These are phyloP conservation scores for Paradendryphiella salina DNA, from an alignment of 2,329 filamentous ascomycete genomes.

Conservation along the genomic window DNA sequence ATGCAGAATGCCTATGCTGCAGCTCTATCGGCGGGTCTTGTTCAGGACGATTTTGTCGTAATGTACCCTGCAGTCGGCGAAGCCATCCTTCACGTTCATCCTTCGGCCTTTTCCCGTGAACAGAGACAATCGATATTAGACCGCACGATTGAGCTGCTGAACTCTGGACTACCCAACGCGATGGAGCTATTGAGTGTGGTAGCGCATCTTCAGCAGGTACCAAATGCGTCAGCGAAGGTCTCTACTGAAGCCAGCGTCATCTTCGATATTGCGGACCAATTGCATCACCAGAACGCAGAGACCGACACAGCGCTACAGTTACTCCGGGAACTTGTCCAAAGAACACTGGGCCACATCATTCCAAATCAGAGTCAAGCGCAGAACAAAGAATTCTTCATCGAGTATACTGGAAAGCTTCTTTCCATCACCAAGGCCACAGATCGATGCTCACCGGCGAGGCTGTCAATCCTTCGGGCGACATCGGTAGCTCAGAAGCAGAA, in stretches of 20 bases:
- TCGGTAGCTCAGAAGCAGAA: constrained; percentile 30
- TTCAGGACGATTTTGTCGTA: constrained; percentile 5
- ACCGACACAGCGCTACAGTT: constrained; percentile 22
- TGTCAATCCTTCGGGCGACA: constrained; percentile 36
- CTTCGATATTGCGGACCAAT: constrained; percentile 35
- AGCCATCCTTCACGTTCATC: constrained; percentile 30
- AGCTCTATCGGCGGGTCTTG: constrained; percentile 25
- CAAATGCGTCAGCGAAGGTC: constrained; percentile 44
- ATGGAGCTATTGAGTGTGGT: constrained; percentile 31
- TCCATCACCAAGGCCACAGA: constrained; percentile 23
- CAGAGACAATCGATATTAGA: constrained; percentile 41
- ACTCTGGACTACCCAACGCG: constrained; percentile 9
- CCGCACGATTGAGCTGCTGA: constrained; percentile 27
- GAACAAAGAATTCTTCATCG: constrained; percentile 39
- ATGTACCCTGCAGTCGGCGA: constrained; percentile 18
- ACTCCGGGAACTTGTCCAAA: constrained; percentile 33
- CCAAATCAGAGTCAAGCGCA: constrained; percentile 42
- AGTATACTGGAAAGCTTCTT: constrained; percentile 28
- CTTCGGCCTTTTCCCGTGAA: constrained; percentile 35
- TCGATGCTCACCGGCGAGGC: constrained; percentile 26
- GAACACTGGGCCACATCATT: constrained; percentile 36
- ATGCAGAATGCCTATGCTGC: constrained; percentile 27
- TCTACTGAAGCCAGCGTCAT: constrained; percentile 30
- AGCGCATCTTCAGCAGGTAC: constrained; percentile 39
- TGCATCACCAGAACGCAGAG: constrained; percentile 23